Evolutionary conservation across 805 yeast genomes (phyloP), one percentile per base, ranked within the genome.

Genomic region (Cyberlindnera maclurae): DNA sequence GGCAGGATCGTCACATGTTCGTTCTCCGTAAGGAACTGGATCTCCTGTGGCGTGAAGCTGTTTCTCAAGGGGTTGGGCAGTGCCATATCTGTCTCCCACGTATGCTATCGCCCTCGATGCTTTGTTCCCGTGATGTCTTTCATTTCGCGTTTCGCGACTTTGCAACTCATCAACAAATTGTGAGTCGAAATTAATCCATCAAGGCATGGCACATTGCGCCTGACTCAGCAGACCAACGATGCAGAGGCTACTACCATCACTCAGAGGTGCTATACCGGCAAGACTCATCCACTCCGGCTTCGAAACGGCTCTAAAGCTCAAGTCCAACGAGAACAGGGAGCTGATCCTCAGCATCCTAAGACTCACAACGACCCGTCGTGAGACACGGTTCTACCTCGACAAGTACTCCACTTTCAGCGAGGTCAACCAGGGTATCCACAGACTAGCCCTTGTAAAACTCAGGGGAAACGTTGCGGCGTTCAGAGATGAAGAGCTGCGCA

Each of bases 311-410:
- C 16, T 34, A 6, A 45, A 44, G 54, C 52, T 30, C 42, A 57
- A 42, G 30, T 50, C 43, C 8, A 62, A 67, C 33, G 72, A 75
- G 15, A 78, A 77, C 47, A 69, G 77, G 47, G 85, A 84, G 39
- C 64, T 90, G 36, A 80, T 90, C n/a, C 64, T 87, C 13, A 79
- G 96, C 2, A 88, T 90, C 17, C 67, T 90, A 41, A 81, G 81
- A 52, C 80, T 96, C 2, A 85, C 97, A 4, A 94, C 97, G 5
- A 90, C 97, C 1, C 89, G 87, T 57, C 68, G 98, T 43, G 97
- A 90, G 55, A 95, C 96, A 5, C 72, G 76, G 45, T 82, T 81
- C 46, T 90, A 89, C 55, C 62, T 90, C 34, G 66, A 75, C 27
- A 84, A 81, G 54, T 90, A 89, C 55, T 61, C 70, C 2, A 71